Evolutionary conservation across 176 grass and related monocot genomes (phyloP), one percentile per base, ranked within the genome.

Genomic region (Eleusine indica): DNA sequence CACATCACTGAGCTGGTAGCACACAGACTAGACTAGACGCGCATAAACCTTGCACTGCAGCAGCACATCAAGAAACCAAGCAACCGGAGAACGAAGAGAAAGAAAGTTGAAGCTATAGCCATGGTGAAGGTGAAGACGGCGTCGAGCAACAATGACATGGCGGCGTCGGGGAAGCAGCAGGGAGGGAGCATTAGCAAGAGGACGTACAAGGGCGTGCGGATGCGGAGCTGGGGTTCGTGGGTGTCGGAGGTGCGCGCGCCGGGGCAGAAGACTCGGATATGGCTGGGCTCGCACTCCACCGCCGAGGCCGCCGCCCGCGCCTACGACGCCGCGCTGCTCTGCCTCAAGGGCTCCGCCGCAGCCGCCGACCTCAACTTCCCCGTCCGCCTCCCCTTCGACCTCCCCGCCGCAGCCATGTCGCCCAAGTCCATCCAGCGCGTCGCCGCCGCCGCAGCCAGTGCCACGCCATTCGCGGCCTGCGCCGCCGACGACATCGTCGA

Each of bases 151-250:
- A 54, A 32, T 38, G 15, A 4, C 51, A 32, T 51, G 12, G 44
- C 57, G 47, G 73, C 4, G 70, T 38, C 57, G 54, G 73, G 28
- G 13, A 37, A 61, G 68, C 53, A 17, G 64, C 44, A 75, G 17
- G 57, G 66, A 35, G 32, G 32, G 32, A 35, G 32, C 32, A 35
- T 35, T 0, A 54, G 38, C 14, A 91, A 69, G 86, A 91, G 85
- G 84, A 77, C 86, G 71, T 97, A 94, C 90, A 97, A 94, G 91
- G 94, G 94, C 15, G 94, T 97, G 62, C 63, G 94, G 63, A 97
- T 97, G 94, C 70, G 94, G 82, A 97, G 92, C 80, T 97, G 94
- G 94, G 94, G 94, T 0, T 94, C 94, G 11, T 97, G 94, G 94
- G 94, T 97, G 61, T 97, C 94, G 38, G 94, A 97, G 92, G 90